Conservation (phyloP, 2,329 filamentous ascomycete species). For the Aureobasidium musti region DNA sequence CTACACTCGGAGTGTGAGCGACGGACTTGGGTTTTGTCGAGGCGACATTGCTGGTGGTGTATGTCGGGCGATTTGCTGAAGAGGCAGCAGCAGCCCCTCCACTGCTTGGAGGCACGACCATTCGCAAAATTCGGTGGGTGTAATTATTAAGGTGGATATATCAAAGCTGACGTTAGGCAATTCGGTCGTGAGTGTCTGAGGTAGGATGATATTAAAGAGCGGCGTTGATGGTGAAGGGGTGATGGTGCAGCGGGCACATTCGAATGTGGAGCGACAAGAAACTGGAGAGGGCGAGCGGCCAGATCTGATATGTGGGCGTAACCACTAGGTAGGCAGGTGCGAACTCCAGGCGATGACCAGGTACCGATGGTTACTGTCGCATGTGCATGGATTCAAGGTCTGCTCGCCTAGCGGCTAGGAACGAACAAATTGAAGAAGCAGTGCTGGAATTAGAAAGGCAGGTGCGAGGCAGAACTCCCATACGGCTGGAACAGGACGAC, state of each 20-base stretch:
- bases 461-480: not conserved
- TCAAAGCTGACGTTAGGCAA: not conserved
- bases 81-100: constrained; percentile 32
- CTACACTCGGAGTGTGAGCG: constrained; percentile 31
- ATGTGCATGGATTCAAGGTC: not conserved
- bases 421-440: not conserved
- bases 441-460: constrained; percentile 14
- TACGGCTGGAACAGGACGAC: too few species aligned
- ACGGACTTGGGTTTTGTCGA: constrained; percentile 21
- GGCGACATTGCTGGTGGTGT: constrained; percentile 13
- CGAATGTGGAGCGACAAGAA: constrained; percentile 21
- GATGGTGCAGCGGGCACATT: constrained; percentile 25
- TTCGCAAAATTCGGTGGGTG: constrained; percentile 23
- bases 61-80: constrained; percentile 22
- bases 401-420: not conserved
- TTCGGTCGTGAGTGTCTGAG: not conserved
- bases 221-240: constrained; percentile 2
- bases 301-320: constrained; percentile 15
- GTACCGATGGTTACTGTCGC: constrained; percentile 11
- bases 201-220: constrained; percentile 2
- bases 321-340: constrained; percentile 1
- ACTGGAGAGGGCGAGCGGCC: constrained; percentile 18
- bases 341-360: not conserved
- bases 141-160: not conserved
- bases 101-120: constrained; percentile 39